phyloP scores from a whole-genome alignment of 2,329 filamentous ascomycete genomes.

The Aureobasidium leucospermi region DNA sequence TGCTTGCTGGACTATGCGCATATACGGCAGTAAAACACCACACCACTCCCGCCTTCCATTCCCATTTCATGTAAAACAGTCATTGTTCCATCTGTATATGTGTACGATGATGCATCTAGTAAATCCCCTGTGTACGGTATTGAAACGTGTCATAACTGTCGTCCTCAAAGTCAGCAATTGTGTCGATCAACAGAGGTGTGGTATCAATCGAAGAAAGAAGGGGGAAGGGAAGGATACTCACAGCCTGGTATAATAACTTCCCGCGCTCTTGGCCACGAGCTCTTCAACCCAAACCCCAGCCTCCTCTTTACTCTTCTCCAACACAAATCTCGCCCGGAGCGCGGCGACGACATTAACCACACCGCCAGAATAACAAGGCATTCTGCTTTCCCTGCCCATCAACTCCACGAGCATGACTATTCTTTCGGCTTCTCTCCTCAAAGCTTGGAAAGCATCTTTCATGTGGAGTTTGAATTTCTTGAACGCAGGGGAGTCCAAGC shows the following conservation, averaged over 20 bases:
- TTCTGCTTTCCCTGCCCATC: constrained; percentile 76
- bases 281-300: constrained; percentile 78
- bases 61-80: too few relatives aligned
- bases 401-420: constrained; percentile 76
- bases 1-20: too few relatives aligned
- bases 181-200: neutral
- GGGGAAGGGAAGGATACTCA: constrained; percentile 29
- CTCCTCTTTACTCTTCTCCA: constrained; percentile 75
- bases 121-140: constrained; percentile 82
- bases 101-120: constrained; percentile 37
- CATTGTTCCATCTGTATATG: too few relatives aligned
- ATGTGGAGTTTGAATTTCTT: constrained; percentile 70
- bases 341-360: constrained; percentile 62
- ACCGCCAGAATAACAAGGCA: constrained; percentile 75
- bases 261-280: constrained; percentile 70
- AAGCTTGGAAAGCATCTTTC: constrained; percentile 77
- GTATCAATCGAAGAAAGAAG: neutral
- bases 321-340: constrained; percentile 67
- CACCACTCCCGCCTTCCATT: too few relatives aligned
- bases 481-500: constrained; percentile 61
- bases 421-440: constrained; percentile 70
- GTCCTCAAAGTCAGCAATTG: neutral
- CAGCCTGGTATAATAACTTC: constrained; percentile 82
- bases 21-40: too few relatives aligned
- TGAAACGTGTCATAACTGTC: constrained; percentile 75